Conservation (phyloP, 108 stramenopile genomes). For the Stephanodiscus minutulus region DNA sequence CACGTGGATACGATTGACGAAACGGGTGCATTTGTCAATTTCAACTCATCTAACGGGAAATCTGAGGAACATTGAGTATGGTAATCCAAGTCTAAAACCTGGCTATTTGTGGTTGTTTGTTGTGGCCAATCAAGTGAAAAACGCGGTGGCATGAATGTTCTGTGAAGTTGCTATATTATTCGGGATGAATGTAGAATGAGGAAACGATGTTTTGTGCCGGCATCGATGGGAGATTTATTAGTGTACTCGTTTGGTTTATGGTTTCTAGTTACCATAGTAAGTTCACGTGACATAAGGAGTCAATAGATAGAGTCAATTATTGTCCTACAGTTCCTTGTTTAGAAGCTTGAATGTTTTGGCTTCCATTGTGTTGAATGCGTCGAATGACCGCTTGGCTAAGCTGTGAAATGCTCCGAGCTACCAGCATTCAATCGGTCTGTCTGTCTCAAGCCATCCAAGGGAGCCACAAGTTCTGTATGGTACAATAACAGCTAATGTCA, state of each 20-base stretch:
- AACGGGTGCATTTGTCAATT: slow-evolving; percentile 1
- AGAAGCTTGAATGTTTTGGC: neutral
- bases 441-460: too few relatives aligned
- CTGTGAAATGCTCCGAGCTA: too few relatives aligned
- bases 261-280: neutral
- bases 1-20: neutral
- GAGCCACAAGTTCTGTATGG: too few relatives aligned
- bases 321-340: slow-evolving; percentile 3
- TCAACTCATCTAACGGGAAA: neutral
- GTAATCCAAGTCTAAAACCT: too few relatives aligned
- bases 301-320: slow-evolving; percentile 2
- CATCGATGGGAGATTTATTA: neutral
- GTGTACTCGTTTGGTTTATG: neutral
- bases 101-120: neutral
- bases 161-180: slow-evolving; percentile 1
- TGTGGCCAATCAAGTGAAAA: neutral
- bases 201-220: neutral
- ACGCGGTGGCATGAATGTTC: neutral
- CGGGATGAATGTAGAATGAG: slow-evolving; percentile 2
- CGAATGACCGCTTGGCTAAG: too few relatives aligned
- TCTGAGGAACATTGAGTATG: neutral
- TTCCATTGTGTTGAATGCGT: neutral
- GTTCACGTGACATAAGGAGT: slow-evolving; percentile 12
- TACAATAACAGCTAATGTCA: too few relatives aligned
- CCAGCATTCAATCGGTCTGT: too few relatives aligned